Conservation (phyloP, 176 grass and related monocot genomes). For the Neostapfia colusana region DNA sequence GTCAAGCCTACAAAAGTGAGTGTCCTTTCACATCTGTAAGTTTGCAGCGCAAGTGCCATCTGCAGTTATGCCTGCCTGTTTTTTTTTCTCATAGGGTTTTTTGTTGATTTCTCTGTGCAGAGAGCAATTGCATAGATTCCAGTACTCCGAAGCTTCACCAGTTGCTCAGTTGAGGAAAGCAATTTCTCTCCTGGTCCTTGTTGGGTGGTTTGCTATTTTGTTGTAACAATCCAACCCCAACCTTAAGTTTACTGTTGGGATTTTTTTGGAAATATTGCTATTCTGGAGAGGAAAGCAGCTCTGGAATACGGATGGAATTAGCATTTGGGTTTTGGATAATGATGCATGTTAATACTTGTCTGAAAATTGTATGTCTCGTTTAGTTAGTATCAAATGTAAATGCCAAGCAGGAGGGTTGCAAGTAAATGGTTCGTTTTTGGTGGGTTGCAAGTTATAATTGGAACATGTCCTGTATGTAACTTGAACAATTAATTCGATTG, state of each 20-base stretch:
- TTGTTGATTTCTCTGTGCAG: slow-evolving; percentile 48
- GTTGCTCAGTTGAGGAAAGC: slow-evolving; percentile 30
- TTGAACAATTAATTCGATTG: neutral
- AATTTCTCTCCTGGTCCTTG: slow-evolving; percentile 35
- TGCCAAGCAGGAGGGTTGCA: neutral
- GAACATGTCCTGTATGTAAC: slow-evolving; percentile 29
- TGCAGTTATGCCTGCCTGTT: neutral
- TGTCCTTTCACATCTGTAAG: neutral
- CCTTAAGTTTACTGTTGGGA: neutral
- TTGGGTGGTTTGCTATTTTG: slow-evolving; percentile 35
- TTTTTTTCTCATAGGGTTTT: slow-evolving; percentile 22
- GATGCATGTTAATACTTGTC: neutral
- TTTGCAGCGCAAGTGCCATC: neutral
- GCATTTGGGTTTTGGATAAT: neutral
- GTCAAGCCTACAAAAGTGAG: slow-evolving; percentile 84
- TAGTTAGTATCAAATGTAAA: slow-evolving; percentile 2
- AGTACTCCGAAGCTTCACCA: slow-evolving; percentile 59
- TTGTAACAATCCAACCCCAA: neutral
- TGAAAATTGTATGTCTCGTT: neutral
- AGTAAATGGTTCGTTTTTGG: slow-evolving; percentile 13
- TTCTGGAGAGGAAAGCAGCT: neutral
- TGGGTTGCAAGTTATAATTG: neutral
- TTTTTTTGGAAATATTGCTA: neutral
- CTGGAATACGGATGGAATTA: neutral
- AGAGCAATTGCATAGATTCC: slow-evolving; percentile 74